These are phyloP conservation scores for Mycena capillaripes DNA, from an alignment of 768 basidiomycete genomes.

Conservation along the genomic window DNA sequence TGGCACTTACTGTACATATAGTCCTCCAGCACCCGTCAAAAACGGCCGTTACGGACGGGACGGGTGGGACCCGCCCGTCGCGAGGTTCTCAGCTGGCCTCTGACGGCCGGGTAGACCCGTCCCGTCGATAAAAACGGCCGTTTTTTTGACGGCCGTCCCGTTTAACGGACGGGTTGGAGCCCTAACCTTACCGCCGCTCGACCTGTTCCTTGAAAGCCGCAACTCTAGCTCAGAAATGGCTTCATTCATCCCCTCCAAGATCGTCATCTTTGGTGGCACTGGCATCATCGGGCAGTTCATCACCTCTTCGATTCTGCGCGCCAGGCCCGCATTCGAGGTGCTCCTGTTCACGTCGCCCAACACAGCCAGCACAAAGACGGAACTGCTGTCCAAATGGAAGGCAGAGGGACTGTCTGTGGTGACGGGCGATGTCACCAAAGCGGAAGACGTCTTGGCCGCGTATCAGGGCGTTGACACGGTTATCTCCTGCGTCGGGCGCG, in stretches of 20 bases:
- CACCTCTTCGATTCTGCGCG: constrained; percentile 8
- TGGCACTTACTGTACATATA: too few species aligned
- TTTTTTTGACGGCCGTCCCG: too few species aligned
- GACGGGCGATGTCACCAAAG: background rate
- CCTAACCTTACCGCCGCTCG: too few species aligned
- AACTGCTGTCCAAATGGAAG: constrained; percentile 7
- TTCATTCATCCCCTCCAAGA: background rate
- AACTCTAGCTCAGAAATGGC: background rate
- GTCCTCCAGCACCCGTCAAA: too few species aligned
- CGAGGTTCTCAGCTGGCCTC: too few species aligned
- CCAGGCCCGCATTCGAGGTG: background rate
- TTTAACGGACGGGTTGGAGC: too few species aligned
- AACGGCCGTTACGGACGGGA: too few species aligned
- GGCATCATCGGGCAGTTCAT: constrained; percentile 10
- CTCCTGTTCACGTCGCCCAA: background rate
- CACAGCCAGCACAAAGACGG: constrained; percentile 11
- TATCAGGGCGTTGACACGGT: constrained; percentile 7
- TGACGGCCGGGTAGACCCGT: too few species aligned
- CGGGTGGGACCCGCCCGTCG: too few species aligned
- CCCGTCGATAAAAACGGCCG: too few species aligned
- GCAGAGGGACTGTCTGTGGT: background rate
- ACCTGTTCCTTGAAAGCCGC: too few species aligned
- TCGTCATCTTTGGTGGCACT: constrained; percentile 8
- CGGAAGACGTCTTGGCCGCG: background rate
- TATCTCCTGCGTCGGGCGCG: constrained; percentile 9